Evolutionary conservation across 1,284 basidiomycete species (phyloP), one percentile per base, ranked within the genome.

Genomic region (Coniferiporia sulphurascens): DNA sequence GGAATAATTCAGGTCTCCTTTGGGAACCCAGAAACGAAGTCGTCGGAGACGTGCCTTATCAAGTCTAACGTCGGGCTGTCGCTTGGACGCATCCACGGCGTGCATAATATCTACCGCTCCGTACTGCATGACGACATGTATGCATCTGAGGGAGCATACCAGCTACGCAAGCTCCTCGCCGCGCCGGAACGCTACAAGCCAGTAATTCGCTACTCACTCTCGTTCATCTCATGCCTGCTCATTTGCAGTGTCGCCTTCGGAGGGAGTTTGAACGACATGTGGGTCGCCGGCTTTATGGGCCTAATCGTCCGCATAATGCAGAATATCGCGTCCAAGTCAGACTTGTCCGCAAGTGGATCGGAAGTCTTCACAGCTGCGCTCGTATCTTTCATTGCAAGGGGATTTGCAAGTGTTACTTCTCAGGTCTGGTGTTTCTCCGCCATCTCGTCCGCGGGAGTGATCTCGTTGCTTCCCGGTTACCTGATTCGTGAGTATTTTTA

Each of bases 351-450:
- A 35, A 93, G 92, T 67, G 90, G 95, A 51, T 95, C 94, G 64
- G 92, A 95, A 69, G 92, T 94, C 64, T 89, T 88, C 0, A 83
- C 89, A 9, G 88, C 90, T 0, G 91, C 92, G 60, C 70, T 90
- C 52, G 85, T 93, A 58, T 91, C 91, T 0, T 93, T 95, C 68
- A 73, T 80, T 13, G 87, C 92, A 48, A 82, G 92, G 56, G 91
- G 84, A 8, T 74, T 95, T 50, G 87, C 89, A 61, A 88, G 86
- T 62, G 90, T 92, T 62, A 78, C 79, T 32, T 79, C 76, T 56
- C 80, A 85, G 54, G 78, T 90, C 56, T 94, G 95, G 72, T 95
- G 92, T 70, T 95, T 94, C 68, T 86, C 90, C 17, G 87, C 92
- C 2, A 91, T 94, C 58, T 92, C 89, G 0, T 92, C 91, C 0